Evolutionary conservation across 106 monocot species (phyloP).

Genomic region (Dendrobium huoshanense): DNA sequence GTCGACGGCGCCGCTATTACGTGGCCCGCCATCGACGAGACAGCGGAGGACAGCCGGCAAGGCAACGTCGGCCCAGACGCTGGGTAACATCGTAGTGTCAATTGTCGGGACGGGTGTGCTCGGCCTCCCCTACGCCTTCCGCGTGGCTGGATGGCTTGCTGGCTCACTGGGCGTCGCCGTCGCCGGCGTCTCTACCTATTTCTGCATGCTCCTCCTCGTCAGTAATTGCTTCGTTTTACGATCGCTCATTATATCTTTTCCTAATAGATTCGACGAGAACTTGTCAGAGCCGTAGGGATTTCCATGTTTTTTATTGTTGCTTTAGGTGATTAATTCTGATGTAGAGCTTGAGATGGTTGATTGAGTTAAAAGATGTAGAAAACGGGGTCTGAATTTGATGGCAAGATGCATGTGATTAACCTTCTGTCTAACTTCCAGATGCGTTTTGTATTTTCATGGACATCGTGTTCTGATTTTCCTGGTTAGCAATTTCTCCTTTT

Average conservation of each 20-base stretch:
- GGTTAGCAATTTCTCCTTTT: no score
- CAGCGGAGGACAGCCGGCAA: conserved; percentile 11
- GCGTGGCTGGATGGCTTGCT: conserved; percentile 56
- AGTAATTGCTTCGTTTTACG: not conserved
- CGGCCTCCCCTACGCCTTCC: conserved; percentile 65
- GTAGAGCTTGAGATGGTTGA: not conserved
- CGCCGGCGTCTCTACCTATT: conserved; percentile 41
- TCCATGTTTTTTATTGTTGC: not conserved
- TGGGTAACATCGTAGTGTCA: conserved; percentile 61
- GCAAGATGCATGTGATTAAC: not conserved
- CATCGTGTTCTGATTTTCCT: no score
- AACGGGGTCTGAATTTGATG: not conserved
- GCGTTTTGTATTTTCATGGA: no score
- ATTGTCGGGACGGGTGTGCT: conserved; percentile 62
- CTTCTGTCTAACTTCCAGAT: no score
- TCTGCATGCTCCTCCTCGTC: conserved; percentile 77
- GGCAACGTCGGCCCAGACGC: conserved; percentile 53
- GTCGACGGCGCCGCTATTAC: conserved; percentile 11
- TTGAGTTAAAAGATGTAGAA: not conserved
- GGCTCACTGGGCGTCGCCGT: conserved; percentile 46
- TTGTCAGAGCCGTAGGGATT: not conserved
- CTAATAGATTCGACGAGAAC: not conserved
- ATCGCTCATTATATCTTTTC: not conserved
- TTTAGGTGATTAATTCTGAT: not conserved
- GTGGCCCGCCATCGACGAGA: not conserved